Evolutionary conservation across 495 filamentous ascomycete species (phyloP), one percentile per base, ranked within the genome.

Genomic region (Bryoglossum gracile): DNA sequence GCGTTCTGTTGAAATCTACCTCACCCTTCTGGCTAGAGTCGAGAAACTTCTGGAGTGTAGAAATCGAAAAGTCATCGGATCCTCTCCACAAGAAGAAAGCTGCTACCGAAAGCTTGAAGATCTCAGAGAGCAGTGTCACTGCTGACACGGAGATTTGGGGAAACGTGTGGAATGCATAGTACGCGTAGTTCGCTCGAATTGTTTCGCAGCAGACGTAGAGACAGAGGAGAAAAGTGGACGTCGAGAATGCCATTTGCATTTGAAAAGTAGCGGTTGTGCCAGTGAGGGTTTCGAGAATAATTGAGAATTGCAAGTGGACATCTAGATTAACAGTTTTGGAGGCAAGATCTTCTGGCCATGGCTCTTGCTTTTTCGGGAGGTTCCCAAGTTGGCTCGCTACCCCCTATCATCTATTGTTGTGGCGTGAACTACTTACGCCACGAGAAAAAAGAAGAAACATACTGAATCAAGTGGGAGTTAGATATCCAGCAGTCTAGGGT

Each of bases 181-280:
- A 52, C 8, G 49, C 49, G 23, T 45, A 52, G 33, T 52, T 52
- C 4, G 49, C 49, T 9, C 49, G 41, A 16, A 46, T 23, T 21
- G 49, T 52, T 26, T 52, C 49, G 42, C 41, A 38, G 34, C 13
- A 9, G 11, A 52, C 35, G 24, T 52, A 52, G 30, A 40, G 34
- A 13, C 22, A n/a, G 3, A 52, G 42, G 23, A 52, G 42, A 46
- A 25, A 25, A 11, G 36, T 18, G 36, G 36, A 39, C 36, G 36
- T 39, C 10, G 36, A 39, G 10, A 39, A 18, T 18, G 36, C 36
- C 36, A 39, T 39, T 39, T 19, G n/a, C n/a, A n/a, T n/a, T n/a
- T n/a, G n/a, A 35, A 16, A 35, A 16, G 11, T 11, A n/a, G 4
- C 13, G 33, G 33, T 11, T 35, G 13, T 35, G 13, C 13, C 33